Conservation (phyloP, 345 rosid species). For the Toxicodendron radicans region DNA sequence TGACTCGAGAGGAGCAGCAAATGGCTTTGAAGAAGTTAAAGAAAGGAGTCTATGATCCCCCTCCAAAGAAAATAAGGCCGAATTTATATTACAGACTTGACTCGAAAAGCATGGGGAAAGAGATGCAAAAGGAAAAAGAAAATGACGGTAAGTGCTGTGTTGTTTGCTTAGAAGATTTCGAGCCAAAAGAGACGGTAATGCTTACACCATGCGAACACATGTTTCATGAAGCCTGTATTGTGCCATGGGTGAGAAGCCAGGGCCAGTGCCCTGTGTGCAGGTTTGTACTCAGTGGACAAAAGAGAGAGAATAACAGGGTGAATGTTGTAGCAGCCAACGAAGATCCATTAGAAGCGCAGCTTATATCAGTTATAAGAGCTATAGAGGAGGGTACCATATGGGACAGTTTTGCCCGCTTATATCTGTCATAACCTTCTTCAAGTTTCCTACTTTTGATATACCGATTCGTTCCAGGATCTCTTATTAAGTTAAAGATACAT, state of each 20-base stretch:
- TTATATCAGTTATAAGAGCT: slow-evolving; percentile 43
- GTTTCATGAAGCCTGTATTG: slow-evolving; percentile 84
- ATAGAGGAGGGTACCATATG: slow-evolving; percentile 44
- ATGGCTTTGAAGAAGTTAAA: slow-evolving; percentile 46
- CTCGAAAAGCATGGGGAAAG: slow-evolving; percentile 3
- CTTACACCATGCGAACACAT: slow-evolving; percentile 80
- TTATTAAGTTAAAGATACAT: too few species aligned
- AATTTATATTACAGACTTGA: slow-evolving; percentile 56
- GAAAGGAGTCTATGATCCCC: slow-evolving; percentile 59
- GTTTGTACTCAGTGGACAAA: slow-evolving; percentile 37
- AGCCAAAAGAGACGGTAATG: slow-evolving; percentile 59
- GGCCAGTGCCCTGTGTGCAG: slow-evolving; percentile 83
- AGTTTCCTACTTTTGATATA: background rate
- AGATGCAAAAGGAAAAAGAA: slow-evolving; percentile 25
- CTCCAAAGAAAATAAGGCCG: slow-evolving; percentile 45
- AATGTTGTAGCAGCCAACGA: slow-evolving; percentile 19
- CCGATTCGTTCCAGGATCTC: too few species aligned
- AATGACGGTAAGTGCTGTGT: slow-evolving; percentile 63
- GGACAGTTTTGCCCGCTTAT: slow-evolving; percentile 22
- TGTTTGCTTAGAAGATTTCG: slow-evolving; percentile 85
- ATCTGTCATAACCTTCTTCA: background rate
- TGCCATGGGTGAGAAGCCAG: slow-evolving; percentile 67
- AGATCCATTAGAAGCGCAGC: slow-evolving; percentile 30
- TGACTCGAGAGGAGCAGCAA: slow-evolving; percentile 34
- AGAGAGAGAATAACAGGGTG: background rate